Conservation (phyloP, 2,329 filamentous ascomycete species). For the Byssochlamys sp. region DNA sequence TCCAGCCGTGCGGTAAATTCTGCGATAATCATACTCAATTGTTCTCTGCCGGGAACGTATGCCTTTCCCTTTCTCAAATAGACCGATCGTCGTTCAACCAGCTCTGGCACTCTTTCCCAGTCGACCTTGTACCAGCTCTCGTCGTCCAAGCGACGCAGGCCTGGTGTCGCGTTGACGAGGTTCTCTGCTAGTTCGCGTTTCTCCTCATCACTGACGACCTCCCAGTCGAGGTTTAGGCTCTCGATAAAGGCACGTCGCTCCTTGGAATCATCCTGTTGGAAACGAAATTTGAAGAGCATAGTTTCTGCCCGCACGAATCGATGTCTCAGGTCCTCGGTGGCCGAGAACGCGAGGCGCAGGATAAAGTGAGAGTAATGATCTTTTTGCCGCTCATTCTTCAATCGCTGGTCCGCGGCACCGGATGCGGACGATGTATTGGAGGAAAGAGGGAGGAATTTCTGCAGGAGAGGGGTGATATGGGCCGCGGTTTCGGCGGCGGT, state of each 20-base stretch:
- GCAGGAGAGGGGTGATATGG: conserved; percentile 76
- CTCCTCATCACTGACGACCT: conserved; percentile 70
- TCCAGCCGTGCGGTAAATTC: conserved; percentile 77
- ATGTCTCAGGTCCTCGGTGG: conserved; percentile 78
- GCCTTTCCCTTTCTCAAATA: conserved; percentile 73
- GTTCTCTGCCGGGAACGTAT: conserved; percentile 79
- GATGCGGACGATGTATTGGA: conserved; percentile 57
- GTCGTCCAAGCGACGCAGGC: conserved; percentile 52
- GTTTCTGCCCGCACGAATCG: conserved; percentile 81
- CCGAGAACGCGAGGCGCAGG: conserved; percentile 79
- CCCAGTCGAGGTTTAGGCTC: conserved; percentile 71
- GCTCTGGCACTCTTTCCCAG: conserved; percentile 83
- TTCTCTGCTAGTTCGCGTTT: conserved; percentile 56
- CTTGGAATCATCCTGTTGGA: conserved; percentile 62
- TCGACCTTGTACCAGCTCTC: conserved; percentile 93
- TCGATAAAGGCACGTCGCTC: conserved; percentile 71
- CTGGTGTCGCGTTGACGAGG: conserved; percentile 49
- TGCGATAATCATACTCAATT: conserved; percentile 76
- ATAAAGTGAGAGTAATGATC: conserved; percentile 99
- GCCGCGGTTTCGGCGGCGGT: conserved; percentile 67
- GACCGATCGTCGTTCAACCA: conserved; percentile 71
- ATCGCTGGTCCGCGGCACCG: conserved; percentile 39
- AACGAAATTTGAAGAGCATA: conserved; percentile 75
- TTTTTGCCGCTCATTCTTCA: conserved; percentile 70
- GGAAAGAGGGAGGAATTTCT: conserved; percentile 75